Conservation (phyloP, 495 filamentous ascomycete genomes). For the Tuber umbilicatum region DNA sequence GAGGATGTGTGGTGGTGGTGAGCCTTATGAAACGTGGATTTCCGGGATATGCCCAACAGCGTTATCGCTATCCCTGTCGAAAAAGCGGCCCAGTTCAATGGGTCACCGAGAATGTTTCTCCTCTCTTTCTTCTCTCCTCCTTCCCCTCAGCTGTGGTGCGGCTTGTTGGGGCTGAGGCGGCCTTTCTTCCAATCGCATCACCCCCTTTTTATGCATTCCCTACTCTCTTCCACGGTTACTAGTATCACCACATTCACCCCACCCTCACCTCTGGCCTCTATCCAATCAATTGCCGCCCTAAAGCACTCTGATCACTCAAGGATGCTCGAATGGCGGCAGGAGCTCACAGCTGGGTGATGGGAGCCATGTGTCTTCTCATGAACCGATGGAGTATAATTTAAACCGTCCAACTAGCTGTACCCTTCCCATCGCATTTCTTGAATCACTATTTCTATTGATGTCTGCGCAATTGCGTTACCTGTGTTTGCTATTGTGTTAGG, state of each 20-base stretch:
- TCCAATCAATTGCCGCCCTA: background rate
- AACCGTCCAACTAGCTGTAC: background rate
- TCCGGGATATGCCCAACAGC: background rate
- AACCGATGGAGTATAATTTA: background rate
- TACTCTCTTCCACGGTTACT: background rate
- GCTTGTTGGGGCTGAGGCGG: background rate
- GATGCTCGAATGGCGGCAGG: background rate
- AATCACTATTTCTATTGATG: background rate
- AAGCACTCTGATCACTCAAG: background rate
- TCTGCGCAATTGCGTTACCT: background rate
- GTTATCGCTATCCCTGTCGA: slow-evolving; percentile 3
- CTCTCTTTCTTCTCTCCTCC: background rate
- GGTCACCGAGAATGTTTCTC: background rate
- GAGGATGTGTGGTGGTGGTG: background rate
- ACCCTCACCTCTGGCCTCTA: background rate
- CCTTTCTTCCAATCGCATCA: background rate
- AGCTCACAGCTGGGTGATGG: background rate
- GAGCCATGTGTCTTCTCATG: background rate
- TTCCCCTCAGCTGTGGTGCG: background rate
- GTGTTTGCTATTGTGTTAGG: background rate
- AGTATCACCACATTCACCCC: background rate
- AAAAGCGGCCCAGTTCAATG: background rate
- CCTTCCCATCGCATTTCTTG: background rate
- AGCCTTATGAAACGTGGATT: background rate
- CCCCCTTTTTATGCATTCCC: background rate